Percentiles rank a stretch among this genome's conserved stretches.
Conservation (phyloP, 306 rosid species). For the Rubus parviflorus region DNA sequence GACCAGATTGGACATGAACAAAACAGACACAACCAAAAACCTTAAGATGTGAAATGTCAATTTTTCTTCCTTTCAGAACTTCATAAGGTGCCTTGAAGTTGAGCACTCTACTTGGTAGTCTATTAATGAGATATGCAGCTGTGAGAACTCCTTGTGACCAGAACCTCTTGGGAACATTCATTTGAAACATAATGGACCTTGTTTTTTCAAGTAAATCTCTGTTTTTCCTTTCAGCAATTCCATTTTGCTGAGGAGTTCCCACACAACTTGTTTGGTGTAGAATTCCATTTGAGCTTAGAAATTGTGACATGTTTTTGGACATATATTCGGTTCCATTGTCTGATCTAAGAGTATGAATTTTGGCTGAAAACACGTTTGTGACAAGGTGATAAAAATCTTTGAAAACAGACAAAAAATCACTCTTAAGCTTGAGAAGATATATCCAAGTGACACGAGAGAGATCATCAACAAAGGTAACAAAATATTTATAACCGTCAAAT, state of each 20-base stretch:
- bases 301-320: neutral
- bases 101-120: too few species aligned
- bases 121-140: too few species aligned
- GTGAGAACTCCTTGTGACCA: too few species aligned
- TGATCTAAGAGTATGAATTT: neutral
- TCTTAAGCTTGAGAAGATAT: neutral
- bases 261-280: neutral
- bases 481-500: neutral
- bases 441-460: neutral
- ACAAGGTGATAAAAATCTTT: neutral
- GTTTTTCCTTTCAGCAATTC: neutral
- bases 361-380: neutral
- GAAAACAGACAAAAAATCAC: too few species aligned
- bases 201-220: neutral
- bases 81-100: too few species aligned
- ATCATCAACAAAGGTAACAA: neutral
- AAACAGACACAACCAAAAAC: too few species aligned
- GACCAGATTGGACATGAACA: too few species aligned
- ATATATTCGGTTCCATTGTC: neutral
- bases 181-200: too few species aligned
- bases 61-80: too few species aligned
- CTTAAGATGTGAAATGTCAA: too few species aligned
- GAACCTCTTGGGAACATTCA: too few species aligned
- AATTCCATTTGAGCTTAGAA: neutral
- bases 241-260: neutral